Evolutionary conservation across 2,329 filamentous ascomycete species (phyloP).

Genomic region (Harringtonia aguacate): DNA sequence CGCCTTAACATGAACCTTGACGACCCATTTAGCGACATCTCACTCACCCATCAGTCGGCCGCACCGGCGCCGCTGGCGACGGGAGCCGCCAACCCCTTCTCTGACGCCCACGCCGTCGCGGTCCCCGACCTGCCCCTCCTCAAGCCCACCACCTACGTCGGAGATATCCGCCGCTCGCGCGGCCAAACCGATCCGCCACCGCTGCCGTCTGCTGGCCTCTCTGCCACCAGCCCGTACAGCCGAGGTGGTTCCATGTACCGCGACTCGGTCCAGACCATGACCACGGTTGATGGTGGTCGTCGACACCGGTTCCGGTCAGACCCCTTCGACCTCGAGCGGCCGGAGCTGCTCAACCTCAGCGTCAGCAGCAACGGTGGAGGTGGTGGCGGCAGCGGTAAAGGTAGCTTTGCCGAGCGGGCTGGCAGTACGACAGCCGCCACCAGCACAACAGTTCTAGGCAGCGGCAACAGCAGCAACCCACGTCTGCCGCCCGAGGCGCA

Average conservation of each 20-base stretch:
- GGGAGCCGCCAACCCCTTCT: slow-evolving; percentile 30
- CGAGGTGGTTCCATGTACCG: slow-evolving; percentile 28
- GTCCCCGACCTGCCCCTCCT: slow-evolving; percentile 11
- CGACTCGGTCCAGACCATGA: slow-evolving; percentile 30
- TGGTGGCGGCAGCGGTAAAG: no score
- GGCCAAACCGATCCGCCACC: slow-evolving; percentile 25
- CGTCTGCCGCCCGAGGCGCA: slow-evolving; percentile 17
- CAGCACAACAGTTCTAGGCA: no score
- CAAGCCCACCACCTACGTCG: slow-evolving; percentile 28
- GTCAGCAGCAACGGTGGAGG: slow-evolving; percentile 8
- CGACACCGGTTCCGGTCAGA: slow-evolving; percentile 49
- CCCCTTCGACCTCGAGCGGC: slow-evolving; percentile 52
- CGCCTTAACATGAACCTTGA: slow-evolving; percentile 16
- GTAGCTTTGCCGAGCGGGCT: no score
- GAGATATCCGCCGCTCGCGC: slow-evolving; percentile 38
- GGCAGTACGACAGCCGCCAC: no score
- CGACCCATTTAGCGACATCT: slow-evolving; percentile 38
- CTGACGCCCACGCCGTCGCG: slow-evolving; percentile 38
- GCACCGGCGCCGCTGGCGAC: slow-evolving; percentile 24
- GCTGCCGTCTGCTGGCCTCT: slow-evolving; percentile 14
- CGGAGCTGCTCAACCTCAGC: slow-evolving; percentile 29
- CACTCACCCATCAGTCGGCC: slow-evolving; percentile 25
- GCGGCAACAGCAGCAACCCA: no score
- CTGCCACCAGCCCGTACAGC: slow-evolving; percentile 3
- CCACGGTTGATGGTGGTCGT: slow-evolving; percentile 22